Percentiles rank a stretch among this genome's conserved stretches.
Evolutionary conservation across 1,284 basidiomycete genomes (phyloP).

Genomic region (Waitea zeae): DNA sequence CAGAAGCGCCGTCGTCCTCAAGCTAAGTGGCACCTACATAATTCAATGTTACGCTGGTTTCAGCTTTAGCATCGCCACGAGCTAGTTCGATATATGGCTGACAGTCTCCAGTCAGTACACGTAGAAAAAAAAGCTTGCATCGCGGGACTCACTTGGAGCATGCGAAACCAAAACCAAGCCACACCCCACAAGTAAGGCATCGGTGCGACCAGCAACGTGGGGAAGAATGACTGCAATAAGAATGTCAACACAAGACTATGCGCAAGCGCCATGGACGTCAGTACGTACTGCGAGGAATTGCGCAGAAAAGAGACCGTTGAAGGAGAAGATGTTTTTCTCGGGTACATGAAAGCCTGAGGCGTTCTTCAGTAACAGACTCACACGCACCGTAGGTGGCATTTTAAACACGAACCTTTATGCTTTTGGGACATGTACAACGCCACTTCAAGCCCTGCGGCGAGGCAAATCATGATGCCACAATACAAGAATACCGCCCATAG

Average conservation of each 20-base stretch:
- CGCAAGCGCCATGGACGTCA: background rate
- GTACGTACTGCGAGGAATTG: background rate
- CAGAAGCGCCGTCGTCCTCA: background rate
- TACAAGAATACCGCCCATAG: constrained; percentile 22
- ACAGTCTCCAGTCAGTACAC: constrained; percentile 1
- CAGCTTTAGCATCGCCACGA: constrained; percentile 28
- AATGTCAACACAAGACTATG: background rate
- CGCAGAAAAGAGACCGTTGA: constrained; percentile 17
- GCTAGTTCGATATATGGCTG: constrained; percentile 40
- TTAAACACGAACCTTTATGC: constrained; percentile 21
- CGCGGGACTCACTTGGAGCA: background rate
- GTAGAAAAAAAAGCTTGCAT: background rate
- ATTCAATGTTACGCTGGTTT: constrained; percentile 40
- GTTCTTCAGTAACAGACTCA: background rate
- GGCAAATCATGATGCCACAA: constrained; percentile 21
- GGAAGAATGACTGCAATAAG: background rate
- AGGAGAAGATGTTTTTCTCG: constrained; percentile 24
- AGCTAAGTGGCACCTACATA: constrained; percentile 24
- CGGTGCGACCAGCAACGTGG: background rate
- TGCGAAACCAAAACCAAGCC: background rate
- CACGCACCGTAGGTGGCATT: constrained; percentile 1
- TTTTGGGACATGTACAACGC: constrained; percentile 21
- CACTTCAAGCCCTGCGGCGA: constrained; percentile 33
- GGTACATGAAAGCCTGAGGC: constrained; percentile 41
- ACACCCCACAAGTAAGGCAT: background rate